Conservation (phyloP, 495 filamentous ascomycete genomes). For the Neohortaea acidophila region DNA sequence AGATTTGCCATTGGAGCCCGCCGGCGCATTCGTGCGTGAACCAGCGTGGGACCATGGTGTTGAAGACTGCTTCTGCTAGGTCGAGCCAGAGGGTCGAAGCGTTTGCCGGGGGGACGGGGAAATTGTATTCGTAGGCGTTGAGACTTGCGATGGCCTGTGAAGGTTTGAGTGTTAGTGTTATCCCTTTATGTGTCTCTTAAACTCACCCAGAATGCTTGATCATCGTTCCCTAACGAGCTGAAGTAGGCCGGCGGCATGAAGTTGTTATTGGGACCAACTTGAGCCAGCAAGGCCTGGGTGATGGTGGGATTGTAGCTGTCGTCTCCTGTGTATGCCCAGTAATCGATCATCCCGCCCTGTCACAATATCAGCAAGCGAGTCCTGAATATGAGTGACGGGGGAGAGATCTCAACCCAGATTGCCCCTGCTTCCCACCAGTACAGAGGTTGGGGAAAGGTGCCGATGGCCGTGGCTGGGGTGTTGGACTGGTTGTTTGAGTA, state of each 20-base stretch:
- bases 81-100: slow-evolving; percentile 45
- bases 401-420: too few species aligned
- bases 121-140: slow-evolving; percentile 57
- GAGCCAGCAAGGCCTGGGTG: slow-evolving; percentile 24
- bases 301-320: slow-evolving; percentile 21
- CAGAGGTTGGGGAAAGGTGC: slow-evolving; percentile 18
- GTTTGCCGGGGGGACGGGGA: slow-evolving; percentile 41
- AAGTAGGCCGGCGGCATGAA: slow-evolving; percentile 18
- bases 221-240: slow-evolving; percentile 12
- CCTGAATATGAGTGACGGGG: too few species aligned
- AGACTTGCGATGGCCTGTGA: slow-evolving; percentile 55
- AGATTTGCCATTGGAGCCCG: slow-evolving; percentile 44
- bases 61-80: slow-evolving; percentile 32
- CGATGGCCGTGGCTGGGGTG: slow-evolving; percentile 6
- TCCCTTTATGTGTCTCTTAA: too few species aligned
- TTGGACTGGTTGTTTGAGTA: slow-evolving; percentile 13
- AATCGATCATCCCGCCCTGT: slow-evolving; percentile 16
- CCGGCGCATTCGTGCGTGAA: slow-evolving; percentile 34
- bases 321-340: slow-evolving; percentile 22
- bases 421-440: slow-evolving; percentile 30
- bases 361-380: too few species aligned
- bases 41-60: slow-evolving; percentile 31
- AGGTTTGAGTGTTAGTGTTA: too few species aligned
- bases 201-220: slow-evolving; percentile 61
- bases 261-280: slow-evolving; percentile 26